Base-by-base conservation (phyloP, 495 filamentous ascomycete genomes). In the Trichocladium antarcticum region DNA sequence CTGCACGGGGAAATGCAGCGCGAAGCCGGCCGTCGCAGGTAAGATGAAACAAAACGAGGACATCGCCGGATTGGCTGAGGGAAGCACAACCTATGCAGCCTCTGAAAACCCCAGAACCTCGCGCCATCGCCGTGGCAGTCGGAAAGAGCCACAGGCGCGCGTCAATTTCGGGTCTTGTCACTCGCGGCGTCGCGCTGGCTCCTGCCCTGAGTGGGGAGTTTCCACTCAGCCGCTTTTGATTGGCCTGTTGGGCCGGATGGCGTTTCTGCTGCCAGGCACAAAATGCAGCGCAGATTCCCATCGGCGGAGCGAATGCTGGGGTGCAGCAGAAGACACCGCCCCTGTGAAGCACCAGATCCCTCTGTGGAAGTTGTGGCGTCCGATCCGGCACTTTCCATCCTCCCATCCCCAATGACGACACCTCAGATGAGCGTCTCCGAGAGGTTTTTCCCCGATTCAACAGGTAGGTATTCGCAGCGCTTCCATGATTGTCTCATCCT, bases 11-110 rank as follows among this genome's bases (percentile, higher is more conserved):
- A 53, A 51, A 54, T 47, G 42, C 50, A 57, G 44, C 45, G 39
- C 28, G 34, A 38, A 43, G 31, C 47, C 24, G 41, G 34, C 39
- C 24, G 47, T 27, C 24, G 24, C 24, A 27, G 24, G 22, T 50
- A 44, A 54, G 29, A 50, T 62, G 59, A 62, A 60, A 60, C 57
- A 42, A 39, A 42, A 38, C 27, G 19, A 37, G n/a, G 6, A n/a
- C 10, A 42, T 5, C 28, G 27, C 31, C 24, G 51, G 55, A 60
- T 59, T 57, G 59, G 59, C 50, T 50, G 45, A 15, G 22, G 10
- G 24, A 44, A 28, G 7, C 16, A 35, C 12, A 27, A 22, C 37
- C 11, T 12, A 22, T 9, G 27, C 16, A n/a, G n/a, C n/a, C n/a
- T n/a, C n/a, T n/a, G n/a, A n/a, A n/a, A n/a, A n/a, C n/a, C n/a